Evolutionary conservation across 768 basidiomycete genomes (phyloP), one percentile per base, ranked within the genome.

Genomic region (Boletus fagicola): DNA sequence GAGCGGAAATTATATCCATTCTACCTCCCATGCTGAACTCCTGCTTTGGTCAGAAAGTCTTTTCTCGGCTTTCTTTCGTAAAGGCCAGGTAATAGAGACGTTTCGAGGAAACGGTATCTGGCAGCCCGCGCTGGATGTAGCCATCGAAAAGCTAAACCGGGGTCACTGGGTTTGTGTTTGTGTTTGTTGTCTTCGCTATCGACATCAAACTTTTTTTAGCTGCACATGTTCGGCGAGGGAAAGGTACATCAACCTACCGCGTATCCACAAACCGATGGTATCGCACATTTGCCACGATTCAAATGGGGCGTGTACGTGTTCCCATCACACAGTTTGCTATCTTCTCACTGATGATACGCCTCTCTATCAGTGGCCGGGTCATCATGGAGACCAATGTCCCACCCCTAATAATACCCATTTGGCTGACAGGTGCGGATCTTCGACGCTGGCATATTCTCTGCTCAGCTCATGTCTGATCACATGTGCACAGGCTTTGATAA

Each of bases 271-370:
- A 67, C 65, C 38, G 64, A 76, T 55, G 83, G 84, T 12, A 59
- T 75, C 7, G 76, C 78, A 18, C 71, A 70, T 62, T 72, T 97
- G 51, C 79, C 85, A 8, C 78, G 91, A 47, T 96, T 97, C 74
- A 97, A 95, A 77, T 98, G 95, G 95, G 95, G 95, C 56, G 77
- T 95, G 94, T 95, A 68, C 72, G 94, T 86, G 42, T 40, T 58
- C 31, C 15, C 49, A 38, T 56, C 51, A 24, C 24, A 44, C 20
- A 28, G 18, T 13, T 33, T 36, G 44, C 28, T 12, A 22, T 31
- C 18, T 31, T 59, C 46, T 58, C 53, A 58, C 12, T 38, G 13
- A 24, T 54, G 40, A 59, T 44, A 35, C 47, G 24, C 45, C 45
- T 28, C 45, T 28, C 11, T 20, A 44, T 38, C 65, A 95, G 93